A percentile compares a stretch with the other conserved stretches of the same genome.
These are phyloP conservation scores for Penicillium sp. DNA, from an alignment of 2,329 filamentous ascomycete species.

Conservation along the genomic window DNA sequence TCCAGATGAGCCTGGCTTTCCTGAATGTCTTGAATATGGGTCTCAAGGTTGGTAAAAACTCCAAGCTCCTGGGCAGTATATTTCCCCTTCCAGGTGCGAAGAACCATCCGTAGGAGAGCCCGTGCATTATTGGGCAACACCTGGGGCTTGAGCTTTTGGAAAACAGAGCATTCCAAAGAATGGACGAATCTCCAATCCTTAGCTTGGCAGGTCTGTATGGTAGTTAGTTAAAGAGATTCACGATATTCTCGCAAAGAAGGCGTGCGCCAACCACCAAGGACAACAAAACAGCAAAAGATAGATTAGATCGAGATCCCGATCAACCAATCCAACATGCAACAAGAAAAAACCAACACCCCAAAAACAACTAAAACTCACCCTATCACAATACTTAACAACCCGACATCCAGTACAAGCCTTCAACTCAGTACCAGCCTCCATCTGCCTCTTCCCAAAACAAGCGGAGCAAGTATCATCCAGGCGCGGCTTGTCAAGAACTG, in stretches of 20 bases:
- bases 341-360: not conserved
- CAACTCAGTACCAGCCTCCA: slow-evolving; percentile 42
- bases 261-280: not conserved
- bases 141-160: slow-evolving; percentile 52
- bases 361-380: slow-evolving; percentile 49
- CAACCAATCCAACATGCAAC: not conserved
- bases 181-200: slow-evolving; percentile 65
- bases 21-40: slow-evolving; percentile 58
- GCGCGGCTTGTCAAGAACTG: slow-evolving; percentile 60
- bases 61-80: slow-evolving; percentile 48
- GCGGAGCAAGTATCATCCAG: slow-evolving; percentile 63
- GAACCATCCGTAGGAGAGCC: slow-evolving; percentile 61
- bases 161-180: slow-evolving; percentile 64
- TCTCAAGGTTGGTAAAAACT: slow-evolving; percentile 52
- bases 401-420: slow-evolving; percentile 64
- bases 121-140: slow-evolving; percentile 63
- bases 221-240: slow-evolving; percentile 4
- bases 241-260: not conserved
- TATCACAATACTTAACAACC: slow-evolving; percentile 65
- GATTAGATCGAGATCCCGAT: not conserved
- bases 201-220: slow-evolving; percentile 61
- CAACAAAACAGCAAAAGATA: not conserved
- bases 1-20: slow-evolving; percentile 51
- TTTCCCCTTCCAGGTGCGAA: slow-evolving; percentile 48
- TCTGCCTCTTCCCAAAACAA: slow-evolving; percentile 56